These are phyloP conservation scores for Drechslera avenae DNA, from an alignment of 2,329 filamentous ascomycete genomes.

Conservation along the genomic window DNA sequence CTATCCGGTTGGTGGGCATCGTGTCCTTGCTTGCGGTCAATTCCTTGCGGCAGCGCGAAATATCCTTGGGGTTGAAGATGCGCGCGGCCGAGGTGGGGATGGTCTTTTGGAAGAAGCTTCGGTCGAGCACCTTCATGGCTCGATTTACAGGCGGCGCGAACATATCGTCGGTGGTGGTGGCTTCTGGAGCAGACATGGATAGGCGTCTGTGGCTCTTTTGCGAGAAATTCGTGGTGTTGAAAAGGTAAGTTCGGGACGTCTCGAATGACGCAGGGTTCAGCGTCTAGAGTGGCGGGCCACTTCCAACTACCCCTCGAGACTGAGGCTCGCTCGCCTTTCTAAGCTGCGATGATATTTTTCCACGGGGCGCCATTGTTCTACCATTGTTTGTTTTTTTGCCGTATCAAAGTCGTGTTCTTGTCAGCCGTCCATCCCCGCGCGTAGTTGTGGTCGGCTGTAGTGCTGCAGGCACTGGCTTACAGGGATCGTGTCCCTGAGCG, in stretches of 20 bases:
- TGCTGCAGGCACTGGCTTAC: constrained; percentile 13
- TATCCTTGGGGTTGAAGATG: constrained; percentile 74
- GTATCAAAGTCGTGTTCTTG: too few species aligned
- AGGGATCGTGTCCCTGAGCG: constrained; percentile 37
- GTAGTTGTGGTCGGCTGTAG: constrained; percentile 15
- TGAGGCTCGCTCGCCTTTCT: too few species aligned
- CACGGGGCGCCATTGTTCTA: too few species aligned
- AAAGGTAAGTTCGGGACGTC: constrained; percentile 5
- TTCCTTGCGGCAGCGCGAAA: constrained; percentile 71
- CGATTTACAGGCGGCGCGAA: constrained; percentile 83
- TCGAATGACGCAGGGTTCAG: constrained; percentile 14
- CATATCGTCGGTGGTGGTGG: constrained; percentile 53
- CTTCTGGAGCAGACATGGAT: constrained; percentile 37
- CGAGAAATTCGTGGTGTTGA: neutral
- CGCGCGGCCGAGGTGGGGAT: constrained; percentile 79
- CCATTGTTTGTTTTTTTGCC: too few species aligned
- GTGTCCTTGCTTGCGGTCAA: constrained; percentile 70
- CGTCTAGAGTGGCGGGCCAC: too few species aligned
- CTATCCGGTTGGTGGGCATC: constrained; percentile 67
- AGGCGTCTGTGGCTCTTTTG: constrained; percentile 11
- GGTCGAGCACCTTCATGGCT: constrained; percentile 79
- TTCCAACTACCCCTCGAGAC: too few species aligned
- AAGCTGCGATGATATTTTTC: neutral
- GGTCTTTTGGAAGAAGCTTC: constrained; percentile 78
- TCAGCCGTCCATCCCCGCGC: too few species aligned